Evolutionary conservation across 176 grass and related monocot species (phyloP), one percentile per base, ranked within the genome.

Genomic region (Musa itinerans): DNA sequence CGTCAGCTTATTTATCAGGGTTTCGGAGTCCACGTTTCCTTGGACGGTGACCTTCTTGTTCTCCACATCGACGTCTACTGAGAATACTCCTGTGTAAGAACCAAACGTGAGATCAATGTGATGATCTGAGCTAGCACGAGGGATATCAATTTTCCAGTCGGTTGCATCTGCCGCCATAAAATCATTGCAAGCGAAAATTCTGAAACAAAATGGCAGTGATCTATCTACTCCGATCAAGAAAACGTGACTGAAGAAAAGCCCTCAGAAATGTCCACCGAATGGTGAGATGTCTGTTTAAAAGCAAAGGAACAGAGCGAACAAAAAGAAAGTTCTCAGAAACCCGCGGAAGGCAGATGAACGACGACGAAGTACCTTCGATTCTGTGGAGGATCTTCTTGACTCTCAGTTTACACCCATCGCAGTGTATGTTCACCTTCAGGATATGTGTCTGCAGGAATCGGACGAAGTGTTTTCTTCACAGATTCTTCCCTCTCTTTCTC

Each of bases 381-480:
- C 87, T 94, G 65, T 85, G 87, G 63, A 99, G 90, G 77, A 88
- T 73, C 79, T 92, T 99, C 88, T 95, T 99, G 65, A 99, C 91
- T 89, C 92, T 92, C 75, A 71, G 80, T 87, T 71, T 94, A 77
- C 95, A 99, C 9, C 95, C 95, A 68, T 99, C 90, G 54, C 95
- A 99, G 82, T 99, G 90, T 87, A 99, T 92, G 86, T 89, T 94
- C 85, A 99, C 95, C 78, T 79, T 94, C 24, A 99, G 79, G 6
- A 86, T 76, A 81, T 94, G 84, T 59, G 89, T 99, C 95, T 99
- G 84, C 88, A 83, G 81, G 59, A 52, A 77, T 52, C 24, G 74
- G 54, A n/a, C 52, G 68, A 57, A 22, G 17, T 8, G 20, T 76
- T 63, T 63, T 56, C 25, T 26, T 48, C 81, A 6, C 82, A 71